A percentile compares a stretch with the other conserved stretches of the same genome.
Evolutionary conservation across 2,329 filamentous ascomycete genomes (phyloP).

Genomic region (Aureobasidium sp.): DNA sequence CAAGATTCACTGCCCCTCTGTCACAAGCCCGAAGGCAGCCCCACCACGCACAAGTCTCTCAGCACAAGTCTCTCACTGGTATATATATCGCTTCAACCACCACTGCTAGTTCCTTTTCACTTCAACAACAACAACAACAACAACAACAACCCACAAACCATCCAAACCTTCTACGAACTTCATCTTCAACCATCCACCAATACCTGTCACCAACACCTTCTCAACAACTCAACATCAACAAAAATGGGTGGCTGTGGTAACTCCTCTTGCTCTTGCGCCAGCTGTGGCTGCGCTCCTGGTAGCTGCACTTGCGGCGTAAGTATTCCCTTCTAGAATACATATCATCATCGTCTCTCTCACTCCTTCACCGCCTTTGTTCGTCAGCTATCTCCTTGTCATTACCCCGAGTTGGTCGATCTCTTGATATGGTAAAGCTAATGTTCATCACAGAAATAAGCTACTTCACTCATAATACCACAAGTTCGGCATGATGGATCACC

Average conservation of each 20-base stretch:
- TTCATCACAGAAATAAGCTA: neutral
- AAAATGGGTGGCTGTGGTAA: constrained; percentile 15
- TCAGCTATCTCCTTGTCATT: neutral
- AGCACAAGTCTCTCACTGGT: constrained; percentile 5
- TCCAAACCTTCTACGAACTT: neutral
- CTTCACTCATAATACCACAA: neutral
- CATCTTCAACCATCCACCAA: neutral
- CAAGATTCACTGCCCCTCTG: neutral
- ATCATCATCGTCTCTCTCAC: too few relatives aligned
- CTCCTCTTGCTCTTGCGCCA: constrained; percentile 13
- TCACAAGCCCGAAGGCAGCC: neutral
- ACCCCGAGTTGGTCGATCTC: too few relatives aligned
- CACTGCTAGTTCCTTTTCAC: neutral
- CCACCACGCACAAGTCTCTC: constrained; percentile 9
- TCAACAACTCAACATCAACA: constrained; percentile 2
- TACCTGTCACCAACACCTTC: neutral
- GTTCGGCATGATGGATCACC: neutral
- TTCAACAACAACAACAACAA: neutral
- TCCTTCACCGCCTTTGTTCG: neutral
- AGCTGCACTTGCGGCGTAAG: constrained; percentile 15
- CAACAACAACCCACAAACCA: neutral
- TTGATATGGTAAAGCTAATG: neutral
- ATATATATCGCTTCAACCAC: neutral
- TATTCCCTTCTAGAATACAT: neutral
- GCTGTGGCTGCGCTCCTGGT: constrained; percentile 14